Evolutionary conservation across 768 basidiomycete species (phyloP).

Genomic region (Boletus eberwhitei): DNA sequence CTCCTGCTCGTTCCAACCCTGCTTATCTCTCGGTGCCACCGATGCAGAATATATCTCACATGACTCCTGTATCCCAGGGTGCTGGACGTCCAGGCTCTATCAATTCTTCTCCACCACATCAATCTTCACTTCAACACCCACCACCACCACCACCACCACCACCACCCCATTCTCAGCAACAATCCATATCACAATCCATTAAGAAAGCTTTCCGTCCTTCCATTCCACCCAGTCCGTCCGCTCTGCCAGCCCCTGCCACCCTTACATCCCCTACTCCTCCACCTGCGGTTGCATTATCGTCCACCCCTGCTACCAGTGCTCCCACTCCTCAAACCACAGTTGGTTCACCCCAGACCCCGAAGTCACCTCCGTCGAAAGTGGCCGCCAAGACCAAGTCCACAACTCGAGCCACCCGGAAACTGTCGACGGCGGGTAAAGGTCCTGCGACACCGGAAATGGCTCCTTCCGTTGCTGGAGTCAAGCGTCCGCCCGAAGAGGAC

Average conservation of each 20-base stretch:
- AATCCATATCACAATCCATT: neutral
- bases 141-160: too few relatives aligned
- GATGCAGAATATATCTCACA: conserved; percentile 17
- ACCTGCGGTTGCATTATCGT: conserved; percentile 39
- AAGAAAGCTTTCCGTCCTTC: conserved; percentile 19
- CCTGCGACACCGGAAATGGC: conserved; percentile 36
- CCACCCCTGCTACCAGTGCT: conserved; percentile 50
- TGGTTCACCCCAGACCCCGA: conserved; percentile 63
- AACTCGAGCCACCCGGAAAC: conserved; percentile 27
- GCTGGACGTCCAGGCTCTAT: conserved; percentile 32
- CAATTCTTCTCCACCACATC: conserved; percentile 24
- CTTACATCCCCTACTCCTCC: conserved; percentile 42
- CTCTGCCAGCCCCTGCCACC: conserved; percentile 8
- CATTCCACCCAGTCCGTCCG: conserved; percentile 25
- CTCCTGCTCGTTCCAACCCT: conserved; percentile 1
- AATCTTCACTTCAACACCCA: neutral
- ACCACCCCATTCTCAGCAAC: conserved; percentile 4
- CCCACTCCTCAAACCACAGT: conserved; percentile 38
- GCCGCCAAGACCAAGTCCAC: conserved; percentile 43
- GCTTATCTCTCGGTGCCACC: conserved; percentile 16
- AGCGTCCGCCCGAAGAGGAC: conserved; percentile 36
- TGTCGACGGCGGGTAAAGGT: conserved; percentile 31
- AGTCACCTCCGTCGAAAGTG: conserved; percentile 64
- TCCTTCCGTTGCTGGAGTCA: conserved; percentile 30
- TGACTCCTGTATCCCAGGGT: conserved; percentile 18